phyloP scores from a whole-genome alignment of 441 rosid species.

The Corymbia calophylla region DNA sequence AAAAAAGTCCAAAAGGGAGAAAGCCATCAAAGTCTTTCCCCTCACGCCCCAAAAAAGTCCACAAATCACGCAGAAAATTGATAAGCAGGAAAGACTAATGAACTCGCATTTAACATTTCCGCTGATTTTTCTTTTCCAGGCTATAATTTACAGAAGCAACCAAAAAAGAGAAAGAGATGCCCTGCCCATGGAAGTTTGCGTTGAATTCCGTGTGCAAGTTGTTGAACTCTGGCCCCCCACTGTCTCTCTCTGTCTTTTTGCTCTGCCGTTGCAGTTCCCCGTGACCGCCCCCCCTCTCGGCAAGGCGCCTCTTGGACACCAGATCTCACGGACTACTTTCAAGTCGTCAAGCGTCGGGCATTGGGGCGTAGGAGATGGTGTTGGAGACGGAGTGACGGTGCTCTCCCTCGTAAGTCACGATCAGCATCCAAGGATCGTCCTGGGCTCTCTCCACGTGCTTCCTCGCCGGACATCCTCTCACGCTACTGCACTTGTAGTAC shows the following conservation, averaged over 20 bases:
- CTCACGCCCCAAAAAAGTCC: neutral
- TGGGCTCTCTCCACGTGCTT: slow-evolving; percentile 10
- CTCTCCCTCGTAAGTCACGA: slow-evolving; percentile 15
- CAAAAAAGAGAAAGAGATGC: neutral
- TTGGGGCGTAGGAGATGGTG: slow-evolving; percentile 1
- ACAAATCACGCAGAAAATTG: neutral
- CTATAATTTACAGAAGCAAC: neutral
- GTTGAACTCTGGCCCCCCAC: neutral
- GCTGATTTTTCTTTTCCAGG: neutral
- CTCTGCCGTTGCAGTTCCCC: neutral
- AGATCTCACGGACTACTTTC: neutral
- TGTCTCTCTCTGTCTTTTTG: neutral
- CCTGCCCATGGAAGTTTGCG: neutral
- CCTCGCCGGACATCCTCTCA: slow-evolving; percentile 1
- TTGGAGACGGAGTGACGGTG: slow-evolving; percentile 6
- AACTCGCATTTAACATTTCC: neutral
- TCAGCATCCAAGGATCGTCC: slow-evolving; percentile 10
- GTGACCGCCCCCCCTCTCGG: neutral
- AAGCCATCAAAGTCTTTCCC: neutral
- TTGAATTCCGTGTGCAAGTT: neutral
- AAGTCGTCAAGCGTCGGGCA: neutral
- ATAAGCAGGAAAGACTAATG: neutral
- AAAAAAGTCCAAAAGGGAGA: neutral
- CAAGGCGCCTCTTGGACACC: neutral
- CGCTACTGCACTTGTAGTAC: slow-evolving; percentile 3